Evolutionary conservation across 176 grass and related monocot species (phyloP).

Genomic region (Triticum dicoccoides): DNA sequence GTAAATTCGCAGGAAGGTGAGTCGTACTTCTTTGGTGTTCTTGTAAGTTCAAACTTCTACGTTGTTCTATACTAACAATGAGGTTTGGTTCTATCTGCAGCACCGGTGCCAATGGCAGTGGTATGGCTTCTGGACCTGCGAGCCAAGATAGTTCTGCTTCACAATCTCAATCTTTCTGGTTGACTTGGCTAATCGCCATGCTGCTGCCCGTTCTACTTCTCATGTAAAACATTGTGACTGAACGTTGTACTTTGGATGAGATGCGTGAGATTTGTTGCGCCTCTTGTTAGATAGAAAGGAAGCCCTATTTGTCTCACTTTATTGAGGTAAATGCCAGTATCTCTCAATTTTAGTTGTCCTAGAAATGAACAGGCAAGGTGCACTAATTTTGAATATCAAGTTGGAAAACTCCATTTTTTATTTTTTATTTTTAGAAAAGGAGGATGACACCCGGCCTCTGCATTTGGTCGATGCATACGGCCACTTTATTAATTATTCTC

Average conservation of each 20-base stretch:
- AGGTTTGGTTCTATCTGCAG: conserved; percentile 45
- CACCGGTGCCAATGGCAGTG: conserved; percentile 45
- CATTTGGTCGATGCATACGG: no score
- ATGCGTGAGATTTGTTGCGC: conserved; percentile 40
- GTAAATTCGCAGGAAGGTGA: conserved; percentile 93
- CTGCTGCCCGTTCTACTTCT: conserved; percentile 48
- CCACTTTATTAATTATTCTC: no score
- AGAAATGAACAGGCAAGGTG: conserved; percentile 13
- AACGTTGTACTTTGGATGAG: conserved; percentile 52
- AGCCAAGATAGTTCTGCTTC: conserved; percentile 46
- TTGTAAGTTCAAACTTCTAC: not conserved
- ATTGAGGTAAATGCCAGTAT: conserved; percentile 25
- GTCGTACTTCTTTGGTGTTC: not conserved
- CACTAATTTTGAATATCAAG: not conserved
- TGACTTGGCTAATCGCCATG: conserved; percentile 29
- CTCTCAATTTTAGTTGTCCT: conserved; percentile 13
- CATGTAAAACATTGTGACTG: conserved; percentile 49
- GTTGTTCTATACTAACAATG: conserved; percentile 16
- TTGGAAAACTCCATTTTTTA: not conserved
- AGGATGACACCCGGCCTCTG: no score
- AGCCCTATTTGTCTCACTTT: conserved; percentile 16
- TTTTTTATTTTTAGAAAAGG: no score
- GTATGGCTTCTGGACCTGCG: conserved; percentile 61
- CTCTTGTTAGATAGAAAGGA: conserved; percentile 41
- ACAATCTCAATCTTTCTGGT: conserved; percentile 23